phyloP scores from a whole-genome alignment of 2,329 filamentous ascomycete species.

The Aspergillus pseudoglaucus region DNA sequence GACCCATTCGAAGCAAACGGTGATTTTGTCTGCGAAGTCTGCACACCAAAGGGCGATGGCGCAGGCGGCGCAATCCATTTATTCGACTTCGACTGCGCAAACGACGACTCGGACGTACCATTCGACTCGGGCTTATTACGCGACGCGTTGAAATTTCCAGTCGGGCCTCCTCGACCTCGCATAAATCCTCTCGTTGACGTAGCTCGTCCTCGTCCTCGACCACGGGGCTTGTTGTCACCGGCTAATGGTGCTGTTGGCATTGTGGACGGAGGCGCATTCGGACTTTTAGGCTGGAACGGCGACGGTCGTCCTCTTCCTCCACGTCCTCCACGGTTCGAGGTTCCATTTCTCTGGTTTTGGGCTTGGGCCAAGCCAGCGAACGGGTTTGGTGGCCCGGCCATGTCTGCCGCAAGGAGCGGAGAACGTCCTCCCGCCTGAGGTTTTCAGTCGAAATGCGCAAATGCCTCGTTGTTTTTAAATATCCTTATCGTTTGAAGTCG shows the following conservation, averaged over 20 bases:
- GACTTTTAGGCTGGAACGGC: constrained; percentile 13
- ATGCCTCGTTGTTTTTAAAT: not conserved
- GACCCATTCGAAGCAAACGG: constrained; percentile 13
- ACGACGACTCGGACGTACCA: constrained; percentile 15
- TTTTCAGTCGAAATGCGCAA: constrained; percentile 1
- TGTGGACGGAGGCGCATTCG: constrained; percentile 10
- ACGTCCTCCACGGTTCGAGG: constrained; percentile 1
- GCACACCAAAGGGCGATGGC: constrained; percentile 10
- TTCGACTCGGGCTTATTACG: constrained; percentile 11
- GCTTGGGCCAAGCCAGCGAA: constrained; percentile 15
- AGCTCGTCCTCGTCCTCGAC: constrained; percentile 12
- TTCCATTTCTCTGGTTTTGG: constrained; percentile 17
- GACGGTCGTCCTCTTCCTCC: constrained; percentile 10
- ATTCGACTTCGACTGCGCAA: constrained; percentile 18
- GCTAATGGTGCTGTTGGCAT: constrained; percentile 1
- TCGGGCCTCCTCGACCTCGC: constrained; percentile 11
- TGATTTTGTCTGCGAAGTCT: constrained; percentile 12
- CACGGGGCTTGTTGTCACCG: constrained; percentile 9
- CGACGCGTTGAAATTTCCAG: constrained; percentile 6
- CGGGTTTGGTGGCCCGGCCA: constrained; percentile 26
- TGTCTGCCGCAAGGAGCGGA: constrained; percentile 21
- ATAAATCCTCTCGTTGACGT: constrained; percentile 6
- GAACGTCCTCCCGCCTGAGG: constrained; percentile 12
- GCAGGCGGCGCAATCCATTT: constrained; percentile 1
- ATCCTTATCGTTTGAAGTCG: not conserved